Evolutionary conservation across 805 yeast species (phyloP), one percentile per base, ranked within the genome.

Genomic region (Candida pini): DNA sequence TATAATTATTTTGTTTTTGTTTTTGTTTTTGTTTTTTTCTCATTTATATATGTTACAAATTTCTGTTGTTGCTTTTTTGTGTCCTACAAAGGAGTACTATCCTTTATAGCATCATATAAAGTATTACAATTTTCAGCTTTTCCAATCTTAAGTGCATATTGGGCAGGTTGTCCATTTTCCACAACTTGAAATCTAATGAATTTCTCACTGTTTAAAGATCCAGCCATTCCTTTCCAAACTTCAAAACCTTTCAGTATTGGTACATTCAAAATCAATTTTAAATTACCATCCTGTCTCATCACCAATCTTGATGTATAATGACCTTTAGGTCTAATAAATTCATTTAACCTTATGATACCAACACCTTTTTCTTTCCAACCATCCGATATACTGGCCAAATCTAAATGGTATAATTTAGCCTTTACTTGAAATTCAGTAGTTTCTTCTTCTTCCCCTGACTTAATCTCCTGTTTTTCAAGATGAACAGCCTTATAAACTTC

Each of bases 351-450:
- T n/a, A 92, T 62, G 4, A 76, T 71, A 2, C 98, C 98, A 27
- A 83, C 69, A 17, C 98, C 98, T 51, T 92, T 76, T 60, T 92
- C 98, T 56, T 86, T 92, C 98, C 98, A 92, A 2, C 96, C 96
- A 13, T 71, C 76, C 7, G 71, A 56, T 4, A 82, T 66, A 24
- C 77, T 71, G 0, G 79, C 63, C 20, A 89, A 63, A 49, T 84
- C 83, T 47, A 86, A 62, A 20, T 74, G 78, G 54, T 89, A 92
- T 18, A 92, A 63, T 52, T 89, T 86, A 4, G 94, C 86, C 31
- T 81, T 78, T 25, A 82, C 71, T 28, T 76, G 74, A 55, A 74
- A 85, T 6, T 80, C 53, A 0, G 83, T 73, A 22, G 66, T 66
- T 54, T 92, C 98, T 36, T 76, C 68, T 57, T 92, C 98, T 58